phyloP scores from a whole-genome alignment of 495 filamentous ascomycete genomes.

The Aspergillus nanangensis region DNA sequence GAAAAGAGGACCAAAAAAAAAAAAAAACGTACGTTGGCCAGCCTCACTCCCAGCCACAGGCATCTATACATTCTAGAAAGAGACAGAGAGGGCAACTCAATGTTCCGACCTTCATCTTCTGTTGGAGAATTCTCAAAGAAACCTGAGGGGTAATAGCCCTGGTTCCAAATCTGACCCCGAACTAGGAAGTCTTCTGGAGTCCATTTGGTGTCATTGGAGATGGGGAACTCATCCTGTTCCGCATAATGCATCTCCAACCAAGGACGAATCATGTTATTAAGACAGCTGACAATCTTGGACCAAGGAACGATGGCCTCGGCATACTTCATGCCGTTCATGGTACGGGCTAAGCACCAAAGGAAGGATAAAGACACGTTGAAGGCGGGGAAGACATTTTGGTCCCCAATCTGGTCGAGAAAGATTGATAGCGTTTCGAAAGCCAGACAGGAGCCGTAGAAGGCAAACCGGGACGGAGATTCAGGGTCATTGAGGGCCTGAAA shows the following conservation, averaged over 20 bases:
- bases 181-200: constrained; percentile 82
- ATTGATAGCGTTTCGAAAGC: constrained; percentile 45
- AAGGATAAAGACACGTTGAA: constrained; percentile 69
- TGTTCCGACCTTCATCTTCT: constrained; percentile 72
- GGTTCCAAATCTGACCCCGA: constrained; percentile 69
- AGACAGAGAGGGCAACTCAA: constrained; percentile 63
- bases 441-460: constrained; percentile 37
- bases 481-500: constrained; percentile 10
- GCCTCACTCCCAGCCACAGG: constrained; percentile 61
- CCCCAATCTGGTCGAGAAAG: constrained; percentile 54
- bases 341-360: constrained; percentile 53
- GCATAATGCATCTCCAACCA: constrained; percentile 40
- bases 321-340: constrained; percentile 44
- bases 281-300: constrained; percentile 53
- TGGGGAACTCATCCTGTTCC: constrained; percentile 48
- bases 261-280: constrained; percentile 58
- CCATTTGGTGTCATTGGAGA: constrained; percentile 52
- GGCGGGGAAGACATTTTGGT: constrained; percentile 62
- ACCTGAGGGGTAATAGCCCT: constrained; percentile 59
- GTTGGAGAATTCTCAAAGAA: constrained; percentile 68
- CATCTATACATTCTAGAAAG: constrained; percentile 67
- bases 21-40: constrained; percentile 47
- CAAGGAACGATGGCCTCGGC: constrained; percentile 63
- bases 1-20: too few relatives aligned
- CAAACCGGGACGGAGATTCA: constrained; percentile 12